Evolutionary conservation across 192 early-diverging fungal genomes (phyloP).

Genomic region (Lobosporangium transversale): DNA sequence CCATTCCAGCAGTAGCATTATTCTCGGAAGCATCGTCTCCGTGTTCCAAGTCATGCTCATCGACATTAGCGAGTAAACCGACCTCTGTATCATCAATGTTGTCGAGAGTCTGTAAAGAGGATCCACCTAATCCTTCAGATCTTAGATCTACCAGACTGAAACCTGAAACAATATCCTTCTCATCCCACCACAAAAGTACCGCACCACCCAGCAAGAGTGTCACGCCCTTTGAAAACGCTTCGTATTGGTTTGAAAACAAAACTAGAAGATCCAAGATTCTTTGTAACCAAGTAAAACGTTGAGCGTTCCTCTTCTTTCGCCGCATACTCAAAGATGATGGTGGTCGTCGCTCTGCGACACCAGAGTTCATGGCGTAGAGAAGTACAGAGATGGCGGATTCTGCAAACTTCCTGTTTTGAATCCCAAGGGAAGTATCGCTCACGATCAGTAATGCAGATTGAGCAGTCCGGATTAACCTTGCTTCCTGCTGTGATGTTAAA

Average conservation of each 20-base stretch:
- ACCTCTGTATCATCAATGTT: slow-evolving; percentile 19
- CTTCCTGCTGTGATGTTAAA: slow-evolving; percentile 38
- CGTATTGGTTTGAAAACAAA: slow-evolving; percentile 30
- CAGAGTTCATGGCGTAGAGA: slow-evolving; percentile 34
- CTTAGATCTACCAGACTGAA: neutral
- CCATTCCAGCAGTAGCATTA: neutral
- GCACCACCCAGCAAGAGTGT: slow-evolving; percentile 38
- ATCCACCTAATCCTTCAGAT: too few relatives aligned
- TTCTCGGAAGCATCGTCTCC: neutral
- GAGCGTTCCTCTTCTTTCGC: slow-evolving; percentile 14
- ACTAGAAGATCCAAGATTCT: slow-evolving; percentile 62
- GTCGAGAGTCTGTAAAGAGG: neutral
- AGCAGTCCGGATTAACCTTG: slow-evolving; percentile 10
- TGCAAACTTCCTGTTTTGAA: neutral
- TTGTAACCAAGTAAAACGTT: slow-evolving; percentile 54
- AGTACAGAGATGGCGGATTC: slow-evolving; percentile 45
- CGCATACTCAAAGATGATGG: neutral
- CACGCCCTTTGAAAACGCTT: slow-evolving; percentile 26
- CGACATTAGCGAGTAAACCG: slow-evolving; percentile 27
- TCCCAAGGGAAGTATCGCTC: neutral
- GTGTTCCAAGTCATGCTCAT: slow-evolving; percentile 21
- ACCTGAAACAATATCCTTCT: slow-evolving; percentile 11
- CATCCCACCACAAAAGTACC: slow-evolving; percentile 45
- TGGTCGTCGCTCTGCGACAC: neutral
- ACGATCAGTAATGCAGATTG: slow-evolving; percentile 29